These are phyloP conservation scores for Naganishia friedmannii DNA, from an alignment of 768 basidiomycete genomes.

Conservation along the genomic window DNA sequence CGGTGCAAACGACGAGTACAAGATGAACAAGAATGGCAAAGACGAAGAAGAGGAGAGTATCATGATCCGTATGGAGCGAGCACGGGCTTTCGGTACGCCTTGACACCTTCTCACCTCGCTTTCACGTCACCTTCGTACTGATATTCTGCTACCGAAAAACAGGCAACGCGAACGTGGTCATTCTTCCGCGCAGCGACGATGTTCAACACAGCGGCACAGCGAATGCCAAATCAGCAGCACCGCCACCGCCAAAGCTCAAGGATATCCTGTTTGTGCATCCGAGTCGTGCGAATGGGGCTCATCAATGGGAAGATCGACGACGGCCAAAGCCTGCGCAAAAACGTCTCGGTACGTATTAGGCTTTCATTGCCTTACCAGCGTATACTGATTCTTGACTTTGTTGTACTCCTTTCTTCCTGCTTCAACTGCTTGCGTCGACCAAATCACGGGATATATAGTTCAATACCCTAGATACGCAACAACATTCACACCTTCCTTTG, in stretches of 20 bases:
- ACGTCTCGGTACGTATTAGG: background rate
- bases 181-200: background rate
- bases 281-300: background rate
- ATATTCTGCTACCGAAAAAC: too few relatives aligned
- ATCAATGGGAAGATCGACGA: conserved; percentile 7
- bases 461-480: conserved; percentile 3
- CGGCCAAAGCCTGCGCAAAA: background rate
- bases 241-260: background rate
- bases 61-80: conserved; percentile 15
- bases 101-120: too few relatives aligned
- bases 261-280: conserved; percentile 19
- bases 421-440: background rate
- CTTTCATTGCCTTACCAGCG: background rate
- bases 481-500: conserved; percentile 44
- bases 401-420: background rate
- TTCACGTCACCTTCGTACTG: too few relatives aligned
- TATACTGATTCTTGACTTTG: background rate
- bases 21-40: background rate
- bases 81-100: conserved; percentile 16
- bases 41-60: conserved; percentile 9
- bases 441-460: conserved; percentile 9
- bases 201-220: background rate
- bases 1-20: background rate
- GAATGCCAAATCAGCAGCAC: too few relatives aligned
- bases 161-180: conserved; percentile 8